phyloP scores from a whole-genome alignment of 2,329 filamentous ascomycete species.

The Tolypocladium inflatum region DNA sequence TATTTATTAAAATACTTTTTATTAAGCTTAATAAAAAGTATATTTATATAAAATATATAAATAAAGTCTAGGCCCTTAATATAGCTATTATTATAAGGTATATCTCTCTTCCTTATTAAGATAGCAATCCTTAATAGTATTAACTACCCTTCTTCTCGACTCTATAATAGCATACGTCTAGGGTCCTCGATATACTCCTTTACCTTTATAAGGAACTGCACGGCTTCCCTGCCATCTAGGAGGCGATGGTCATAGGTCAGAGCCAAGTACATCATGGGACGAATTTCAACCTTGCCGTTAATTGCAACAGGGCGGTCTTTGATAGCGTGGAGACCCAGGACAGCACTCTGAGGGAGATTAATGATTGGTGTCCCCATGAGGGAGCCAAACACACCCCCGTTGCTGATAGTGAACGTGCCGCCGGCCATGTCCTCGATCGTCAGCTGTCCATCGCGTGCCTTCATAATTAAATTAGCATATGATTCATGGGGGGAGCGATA shows the following conservation, averaged over 20 bases:
- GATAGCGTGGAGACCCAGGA: constrained; percentile 89
- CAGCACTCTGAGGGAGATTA: constrained; percentile 88
- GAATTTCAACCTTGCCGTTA: constrained; percentile 88
- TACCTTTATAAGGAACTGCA: constrained; percentile 92
- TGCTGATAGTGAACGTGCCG: constrained; percentile 96
- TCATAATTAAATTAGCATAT: constrained; percentile 2
- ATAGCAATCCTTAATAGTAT: neutral
- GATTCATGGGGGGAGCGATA: neutral
- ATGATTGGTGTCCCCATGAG: constrained; percentile 98
- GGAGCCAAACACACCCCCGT: constrained; percentile 93
- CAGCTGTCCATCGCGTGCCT: constrained; percentile 91
- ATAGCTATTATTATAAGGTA: too few species aligned
- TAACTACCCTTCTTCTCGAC: neutral
- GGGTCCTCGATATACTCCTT: constrained; percentile 98
- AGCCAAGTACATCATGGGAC: constrained; percentile 99
- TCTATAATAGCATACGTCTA: constrained; percentile 62
- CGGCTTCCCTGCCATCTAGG: constrained; percentile 87
- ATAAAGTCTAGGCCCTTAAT: too few species aligned
- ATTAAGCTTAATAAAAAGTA: too few species aligned
- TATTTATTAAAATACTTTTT: too few species aligned
- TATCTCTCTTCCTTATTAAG: neutral
- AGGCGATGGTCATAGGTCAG: constrained; percentile 96
- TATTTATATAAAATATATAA: too few species aligned
- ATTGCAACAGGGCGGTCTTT: constrained; percentile 87
- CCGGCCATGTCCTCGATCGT: constrained; percentile 99